phyloP scores from a whole-genome alignment of 1,284 basidiomycete species.

The Fomes fomentarius region DNA sequence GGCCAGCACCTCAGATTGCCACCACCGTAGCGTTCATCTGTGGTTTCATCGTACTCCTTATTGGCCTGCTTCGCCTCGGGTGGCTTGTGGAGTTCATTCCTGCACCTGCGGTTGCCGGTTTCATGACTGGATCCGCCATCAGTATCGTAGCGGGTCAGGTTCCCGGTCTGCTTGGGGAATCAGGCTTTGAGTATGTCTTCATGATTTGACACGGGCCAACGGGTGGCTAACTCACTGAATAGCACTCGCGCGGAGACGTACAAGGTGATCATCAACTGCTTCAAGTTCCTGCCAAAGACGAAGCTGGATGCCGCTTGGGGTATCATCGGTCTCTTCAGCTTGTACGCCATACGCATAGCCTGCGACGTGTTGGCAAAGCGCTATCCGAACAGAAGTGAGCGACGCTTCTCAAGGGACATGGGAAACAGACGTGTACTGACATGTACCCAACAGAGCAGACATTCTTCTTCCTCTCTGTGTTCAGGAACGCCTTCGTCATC shows the following conservation, averaged over 20 bases:
- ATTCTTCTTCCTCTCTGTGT: conserved; percentile 85
- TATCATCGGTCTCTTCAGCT: conserved; percentile 68
- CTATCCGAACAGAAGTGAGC: conserved; percentile 69
- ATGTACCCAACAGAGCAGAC: conserved; percentile 54
- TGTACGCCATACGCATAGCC: conserved; percentile 77
- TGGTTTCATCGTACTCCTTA: conserved; percentile 91
- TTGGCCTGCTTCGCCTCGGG: conserved; percentile 87
- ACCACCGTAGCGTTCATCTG: conserved; percentile 85
- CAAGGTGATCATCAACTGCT: conserved; percentile 86
- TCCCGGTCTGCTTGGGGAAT: conserved; percentile 85
- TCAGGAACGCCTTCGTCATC: conserved; percentile 89
- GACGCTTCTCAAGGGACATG: background rate
- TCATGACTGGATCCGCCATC: conserved; percentile 89
- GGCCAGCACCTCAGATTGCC: conserved; percentile 75
- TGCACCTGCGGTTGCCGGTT: conserved; percentile 90
- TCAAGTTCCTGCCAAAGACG: conserved; percentile 78
- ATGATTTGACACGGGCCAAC: background rate
- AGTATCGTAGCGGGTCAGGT: conserved; percentile 85
- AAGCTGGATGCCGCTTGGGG: conserved; percentile 89
- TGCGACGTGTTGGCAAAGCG: conserved; percentile 64
- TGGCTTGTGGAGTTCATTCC: conserved; percentile 97
- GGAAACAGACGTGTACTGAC: too few relatives aligned
- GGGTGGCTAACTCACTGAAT: too few relatives aligned
- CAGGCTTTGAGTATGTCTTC: conserved; percentile 71
- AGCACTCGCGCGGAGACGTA: conserved; percentile 86